Evolutionary conservation across 169 alveolate genomes (phyloP).

Genomic region (Plasmodium billcollinsi): DNA sequence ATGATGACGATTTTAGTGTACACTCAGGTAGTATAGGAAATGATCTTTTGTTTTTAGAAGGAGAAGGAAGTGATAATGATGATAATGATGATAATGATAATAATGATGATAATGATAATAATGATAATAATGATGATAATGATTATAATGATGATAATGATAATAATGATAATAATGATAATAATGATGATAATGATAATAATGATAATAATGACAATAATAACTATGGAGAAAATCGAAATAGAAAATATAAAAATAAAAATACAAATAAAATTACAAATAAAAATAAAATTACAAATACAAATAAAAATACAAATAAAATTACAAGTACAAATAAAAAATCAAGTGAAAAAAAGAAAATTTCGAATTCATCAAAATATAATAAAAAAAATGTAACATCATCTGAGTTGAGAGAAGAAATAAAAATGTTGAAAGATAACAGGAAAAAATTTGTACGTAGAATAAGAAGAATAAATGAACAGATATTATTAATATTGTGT

Average conservation of each 20-base stretch:
- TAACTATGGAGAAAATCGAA: not conserved
- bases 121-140: not conserved
- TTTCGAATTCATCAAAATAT: not conserved
- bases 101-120: not conserved
- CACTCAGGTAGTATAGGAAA: conserved; percentile 39
- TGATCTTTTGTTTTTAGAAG: conserved; percentile 13
- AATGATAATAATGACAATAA: not conserved
- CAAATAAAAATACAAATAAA: no score
- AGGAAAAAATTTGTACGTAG: conserved; percentile 22
- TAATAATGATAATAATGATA: not conserved
- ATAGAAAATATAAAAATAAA: not conserved
- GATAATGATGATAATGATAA: not conserved
- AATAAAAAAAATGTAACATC: not conserved
- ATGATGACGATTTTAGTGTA: conserved; percentile 59
- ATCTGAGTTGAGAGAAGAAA: conserved; percentile 25
- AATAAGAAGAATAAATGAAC: conserved; percentile 59
- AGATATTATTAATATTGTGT: conserved; percentile 34
- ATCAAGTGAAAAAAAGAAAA: not conserved
- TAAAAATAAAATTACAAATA: no score
- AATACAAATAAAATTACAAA: not conserved
- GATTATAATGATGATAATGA: not conserved
- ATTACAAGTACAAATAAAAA: not conserved
- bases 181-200: not conserved
- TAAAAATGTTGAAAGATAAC: conserved; percentile 15
- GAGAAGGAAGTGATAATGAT: not conserved